Evolutionary conservation across 2,329 filamentous ascomycete genomes (phyloP).

Genomic region (Sporothrix euskadiensis): DNA sequence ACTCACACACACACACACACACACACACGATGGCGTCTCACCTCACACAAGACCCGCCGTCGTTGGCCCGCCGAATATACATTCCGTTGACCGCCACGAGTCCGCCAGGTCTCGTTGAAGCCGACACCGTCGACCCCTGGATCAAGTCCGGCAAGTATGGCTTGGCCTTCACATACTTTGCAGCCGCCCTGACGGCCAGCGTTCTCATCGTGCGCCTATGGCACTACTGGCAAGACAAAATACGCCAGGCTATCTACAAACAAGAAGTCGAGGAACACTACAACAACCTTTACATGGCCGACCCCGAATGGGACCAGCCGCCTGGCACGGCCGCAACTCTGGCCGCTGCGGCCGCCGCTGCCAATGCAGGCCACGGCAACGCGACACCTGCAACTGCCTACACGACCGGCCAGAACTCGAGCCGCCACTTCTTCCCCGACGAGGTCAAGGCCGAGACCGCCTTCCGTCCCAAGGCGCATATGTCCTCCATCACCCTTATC

Average conservation of each 20-base stretch:
- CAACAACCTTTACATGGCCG: slow-evolving; percentile 53
- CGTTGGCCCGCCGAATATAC: slow-evolving; percentile 56
- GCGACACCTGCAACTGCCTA: slow-evolving; percentile 16
- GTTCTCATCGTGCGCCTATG: slow-evolving; percentile 74
- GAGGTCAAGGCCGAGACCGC: slow-evolving; percentile 56
- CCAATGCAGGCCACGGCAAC: slow-evolving; percentile 14
- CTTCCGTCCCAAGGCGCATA: slow-evolving; percentile 67
- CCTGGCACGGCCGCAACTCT: slow-evolving; percentile 48
- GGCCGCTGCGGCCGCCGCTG: slow-evolving; percentile 41
- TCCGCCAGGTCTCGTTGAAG: slow-evolving; percentile 62
- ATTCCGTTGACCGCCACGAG: slow-evolving; percentile 62
- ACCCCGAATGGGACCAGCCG: slow-evolving; percentile 50
- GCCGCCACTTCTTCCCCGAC: slow-evolving; percentile 74
- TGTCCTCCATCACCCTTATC: slow-evolving; percentile 71
- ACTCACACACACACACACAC: not conserved
- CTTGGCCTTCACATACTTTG: slow-evolving; percentile 85
- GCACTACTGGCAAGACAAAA: slow-evolving; percentile 91
- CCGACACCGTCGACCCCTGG: slow-evolving; percentile 74
- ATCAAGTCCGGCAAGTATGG: slow-evolving; percentile 80
- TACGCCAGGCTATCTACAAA: slow-evolving; percentile 85
- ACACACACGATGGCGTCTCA: slow-evolving; percentile 16
- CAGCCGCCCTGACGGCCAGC: slow-evolving; percentile 66
- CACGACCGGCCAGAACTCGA: slow-evolving; percentile 47
- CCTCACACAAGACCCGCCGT: slow-evolving; percentile 35
- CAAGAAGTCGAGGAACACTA: slow-evolving; percentile 72